Evolutionary conservation across 225 moss, liverwort and hornwort species (phyloP), one percentile per base, ranked within the genome.

Genomic region (Rhytidiadelphus loreus): DNA sequence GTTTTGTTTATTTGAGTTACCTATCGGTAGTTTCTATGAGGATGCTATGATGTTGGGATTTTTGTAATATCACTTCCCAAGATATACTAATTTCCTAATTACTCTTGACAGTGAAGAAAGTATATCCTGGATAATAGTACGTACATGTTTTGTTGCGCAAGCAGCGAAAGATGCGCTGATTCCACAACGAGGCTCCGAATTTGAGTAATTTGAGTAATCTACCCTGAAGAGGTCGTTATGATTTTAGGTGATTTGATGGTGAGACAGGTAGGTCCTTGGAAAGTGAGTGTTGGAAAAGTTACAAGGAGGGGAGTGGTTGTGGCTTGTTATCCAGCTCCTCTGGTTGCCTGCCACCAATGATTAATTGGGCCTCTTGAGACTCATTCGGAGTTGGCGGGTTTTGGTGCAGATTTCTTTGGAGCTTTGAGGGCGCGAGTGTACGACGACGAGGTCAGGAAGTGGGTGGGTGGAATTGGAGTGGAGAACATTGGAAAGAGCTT

Each of bases 341-440:
- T 37, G 20, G 16, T 81, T 62, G 58, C 58, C 44, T 78, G 25
- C 35, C 35, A 53, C 35, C 35, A 32, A 21, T 50, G 20, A 35
- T 68, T 46, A 12, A 37, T 37, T 19, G 21, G 68, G 7, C 32
- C 46, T 23, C 32, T 21, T 44, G 10, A 83, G 56, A 56, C 25
- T 78, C 50, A 72, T 74, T 65, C 50, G 65, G 43, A 74, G 75
- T 77, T 77, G 46, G 7, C 11, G 9, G 15, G 14, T n/a, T 46
- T 60, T 85, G 29, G 37, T 33, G 58, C 95, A 98, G 98, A 98
- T 93, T 97, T 96, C 93, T 98, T 98, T 80, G 97, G 98, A 30
- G 98, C 97, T 30, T 84, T 98, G 87, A 97, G 98, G 94, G 97
- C 98, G 24, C 95, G 98, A 15, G 97, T 98, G 70, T 97, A 98